These are phyloP conservation scores for Pseudogymnoascus sp. DNA, from an alignment of 2,329 filamentous ascomycete genomes.

Conservation along the genomic window DNA sequence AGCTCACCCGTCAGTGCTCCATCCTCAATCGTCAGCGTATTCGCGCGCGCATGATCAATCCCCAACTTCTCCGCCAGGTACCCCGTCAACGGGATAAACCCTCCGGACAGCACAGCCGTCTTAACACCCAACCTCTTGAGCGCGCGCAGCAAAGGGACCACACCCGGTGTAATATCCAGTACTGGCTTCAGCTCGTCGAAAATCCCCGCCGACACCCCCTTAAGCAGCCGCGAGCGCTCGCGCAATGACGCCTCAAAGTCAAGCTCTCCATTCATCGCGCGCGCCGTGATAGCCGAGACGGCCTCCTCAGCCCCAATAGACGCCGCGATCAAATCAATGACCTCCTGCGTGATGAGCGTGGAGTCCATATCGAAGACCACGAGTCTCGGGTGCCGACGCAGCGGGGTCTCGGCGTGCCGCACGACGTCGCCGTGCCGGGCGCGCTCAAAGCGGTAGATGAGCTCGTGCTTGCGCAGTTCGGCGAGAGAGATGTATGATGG, in stretches of 20 bases:
- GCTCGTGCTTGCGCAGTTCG: constrained; percentile 72
- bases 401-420: constrained; percentile 66
- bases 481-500: constrained; percentile 58
- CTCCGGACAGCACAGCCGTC: constrained; percentile 85
- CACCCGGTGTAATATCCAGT: constrained; percentile 77
- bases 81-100: constrained; percentile 80
- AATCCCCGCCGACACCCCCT: constrained; percentile 70
- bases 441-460: constrained; percentile 75
- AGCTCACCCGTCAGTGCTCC: constrained; percentile 65
- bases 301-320: constrained; percentile 74
- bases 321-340: constrained; percentile 89
- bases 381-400: constrained; percentile 72
- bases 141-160: constrained; percentile 63
- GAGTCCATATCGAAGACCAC: constrained; percentile 99
- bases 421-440: constrained; percentile 86
- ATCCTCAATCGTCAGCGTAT: constrained; percentile 65
- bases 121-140: constrained; percentile 76
- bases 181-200: constrained; percentile 70
- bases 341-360: constrained; percentile 93
- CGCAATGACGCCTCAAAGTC: constrained; percentile 83
- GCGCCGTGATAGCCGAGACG: constrained; percentile 83
- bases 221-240: constrained; percentile 72
- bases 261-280: constrained; percentile 92
- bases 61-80: constrained; percentile 79
- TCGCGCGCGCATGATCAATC: constrained; percentile 83